Conservation (phyloP, 1,139 yeast genomes). For the Yamadazyma trypodendri region DNA sequence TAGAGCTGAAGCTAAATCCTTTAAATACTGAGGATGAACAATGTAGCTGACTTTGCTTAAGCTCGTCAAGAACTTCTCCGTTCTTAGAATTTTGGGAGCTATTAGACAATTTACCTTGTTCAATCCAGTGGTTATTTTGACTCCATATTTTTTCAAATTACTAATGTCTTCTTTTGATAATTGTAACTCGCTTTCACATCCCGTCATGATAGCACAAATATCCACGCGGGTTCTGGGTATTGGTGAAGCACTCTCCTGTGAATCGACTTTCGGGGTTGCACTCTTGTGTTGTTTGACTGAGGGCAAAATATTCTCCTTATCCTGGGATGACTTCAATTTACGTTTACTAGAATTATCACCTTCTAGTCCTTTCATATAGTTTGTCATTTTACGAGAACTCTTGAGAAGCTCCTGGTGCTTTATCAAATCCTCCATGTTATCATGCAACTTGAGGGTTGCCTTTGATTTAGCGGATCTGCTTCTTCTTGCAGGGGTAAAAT, state of each 20-base stretch:
- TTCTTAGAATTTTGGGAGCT: constrained; percentile 78
- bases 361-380: constrained; percentile 34
- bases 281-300: constrained; percentile 11
- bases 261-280: constrained; percentile 14
- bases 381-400: constrained; percentile 39
- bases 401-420: constrained; percentile 51
- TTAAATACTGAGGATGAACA: constrained; percentile 47
- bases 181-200: constrained; percentile 52
- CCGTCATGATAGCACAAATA: constrained; percentile 55
- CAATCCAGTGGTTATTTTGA: constrained; percentile 38
- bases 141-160: constrained; percentile 31
- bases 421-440: constrained; percentile 65
- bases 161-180: constrained; percentile 32
- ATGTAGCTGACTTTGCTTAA: constrained; percentile 37
- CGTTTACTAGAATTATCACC: constrained; percentile 8
- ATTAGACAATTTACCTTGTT: constrained; percentile 48
- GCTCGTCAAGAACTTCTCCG: constrained; percentile 74
- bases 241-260: not conserved
- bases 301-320: constrained; percentile 11
- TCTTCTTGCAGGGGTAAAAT: constrained; percentile 6
- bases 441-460: constrained; percentile 67
- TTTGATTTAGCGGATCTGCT: constrained; percentile 60
- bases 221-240: not conserved
- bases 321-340: constrained; percentile 7
- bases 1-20: constrained; percentile 36